Base-by-base conservation (phyloP, 371 early-diverging fungal genomes). In the Apophysomyces ossiformis region DNA sequence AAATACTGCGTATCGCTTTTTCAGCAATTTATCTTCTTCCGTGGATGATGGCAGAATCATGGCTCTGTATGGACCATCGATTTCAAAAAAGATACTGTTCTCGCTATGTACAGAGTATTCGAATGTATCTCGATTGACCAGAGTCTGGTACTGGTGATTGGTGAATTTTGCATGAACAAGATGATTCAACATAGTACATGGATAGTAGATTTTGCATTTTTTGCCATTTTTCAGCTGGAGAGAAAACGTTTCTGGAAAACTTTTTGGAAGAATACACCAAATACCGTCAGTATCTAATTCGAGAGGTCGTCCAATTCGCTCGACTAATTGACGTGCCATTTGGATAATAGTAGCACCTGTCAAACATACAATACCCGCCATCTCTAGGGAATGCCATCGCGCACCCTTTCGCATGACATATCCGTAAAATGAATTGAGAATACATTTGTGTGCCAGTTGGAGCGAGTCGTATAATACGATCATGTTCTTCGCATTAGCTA, bases 281-380 rank as follows among this genome's bases (percentile, higher is more conserved):
- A 99, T 99, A 64, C 99, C 99, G 74, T 99, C 99, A 7, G 99
- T 99, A 78, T 99, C 99, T 60, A 99, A 76, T 82, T 99, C 99
- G 7, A 99, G 85, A 2, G 99, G 97, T 15, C 97, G 88, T 7
- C 99, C 99, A 57, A 99, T 83, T 47, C 93, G 90, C 68, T 99
- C 99, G 1, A 99, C 93, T 7, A 97, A 82, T 57, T 91, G 79
- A 37, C 97, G 89, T 8, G 99, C 99, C 86, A 95, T 89, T 76
- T 97, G 99, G 70, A 99, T 99, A 72, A 99, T 99, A 32, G 87
- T 87, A 1, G 99, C 94, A 13, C 99, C 99, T 1, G 98, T 97
- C 69, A 96, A 74, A 81, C 99, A 99, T 46, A 99, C 99, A 36
- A 99, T 95, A 45, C 99, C 99, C 1, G 99, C 99, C 99, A 99